Percentiles rank a stretch among this genome's conserved stretches.
phyloP scores from a whole-genome alignment of 208 protist genomes.

The Leishmania amazonensis region DNA sequence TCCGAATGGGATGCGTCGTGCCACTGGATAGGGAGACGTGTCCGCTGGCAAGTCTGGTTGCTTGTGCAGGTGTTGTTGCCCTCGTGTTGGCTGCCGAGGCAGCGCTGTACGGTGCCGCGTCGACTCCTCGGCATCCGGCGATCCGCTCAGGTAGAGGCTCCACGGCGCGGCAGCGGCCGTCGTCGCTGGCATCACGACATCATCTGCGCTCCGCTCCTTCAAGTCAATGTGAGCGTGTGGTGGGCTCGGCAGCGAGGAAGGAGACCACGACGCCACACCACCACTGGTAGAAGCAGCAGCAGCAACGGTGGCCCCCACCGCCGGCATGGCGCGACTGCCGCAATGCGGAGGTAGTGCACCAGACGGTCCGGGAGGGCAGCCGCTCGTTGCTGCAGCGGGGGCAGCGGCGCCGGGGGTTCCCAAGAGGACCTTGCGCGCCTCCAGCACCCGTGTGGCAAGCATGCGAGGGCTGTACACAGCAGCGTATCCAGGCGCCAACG shows the following conservation, averaged over 20 bases:
- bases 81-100: not conserved
- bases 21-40: not conserved
- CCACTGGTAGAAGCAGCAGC: not conserved
- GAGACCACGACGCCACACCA: not conserved
- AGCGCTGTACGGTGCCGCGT: not conserved
- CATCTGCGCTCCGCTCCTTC: not conserved
- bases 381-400: not conserved
- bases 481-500: slow-evolving; percentile 7
- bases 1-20: slow-evolving; percentile 24
- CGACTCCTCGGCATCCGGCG: not conserved
- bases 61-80: not conserved
- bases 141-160: slow-evolving; percentile 16
- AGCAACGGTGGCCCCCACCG: slow-evolving; percentile 11
- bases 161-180: slow-evolving; percentile 7
- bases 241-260: slow-evolving; percentile 1
- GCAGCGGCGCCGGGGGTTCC: not conserved
- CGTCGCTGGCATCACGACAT: not conserved
- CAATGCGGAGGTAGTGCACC: not conserved
- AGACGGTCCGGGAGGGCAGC: not conserved
- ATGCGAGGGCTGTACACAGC: slow-evolving; percentile 17
- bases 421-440: slow-evolving; percentile 10
- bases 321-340: slow-evolving; percentile 17
- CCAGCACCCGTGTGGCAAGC: slow-evolving; percentile 8
- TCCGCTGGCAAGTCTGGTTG: not conserved
- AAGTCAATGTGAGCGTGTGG: not conserved